Conservation (phyloP, 176 grass and related monocot genomes). For the Pontederia crassipes region DNA sequence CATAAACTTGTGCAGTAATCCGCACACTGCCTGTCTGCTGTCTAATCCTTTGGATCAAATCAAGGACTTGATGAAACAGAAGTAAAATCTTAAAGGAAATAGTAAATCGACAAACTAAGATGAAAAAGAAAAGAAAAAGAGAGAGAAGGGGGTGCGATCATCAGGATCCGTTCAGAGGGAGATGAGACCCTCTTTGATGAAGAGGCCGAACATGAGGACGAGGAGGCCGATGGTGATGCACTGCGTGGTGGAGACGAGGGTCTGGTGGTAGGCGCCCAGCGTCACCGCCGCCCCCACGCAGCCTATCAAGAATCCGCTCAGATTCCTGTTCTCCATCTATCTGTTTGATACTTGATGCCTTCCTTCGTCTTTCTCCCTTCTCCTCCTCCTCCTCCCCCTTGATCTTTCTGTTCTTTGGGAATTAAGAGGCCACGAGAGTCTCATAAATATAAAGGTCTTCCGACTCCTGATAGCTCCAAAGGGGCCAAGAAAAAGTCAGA, state of each 20-base stretch:
- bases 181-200: slow-evolving; percentile 90
- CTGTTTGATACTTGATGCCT: background rate
- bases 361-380: slow-evolving; percentile 2
- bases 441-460: too few species aligned
- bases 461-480: too few species aligned
- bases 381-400: background rate
- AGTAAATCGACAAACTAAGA: too few species aligned
- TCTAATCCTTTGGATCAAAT: too few species aligned
- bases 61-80: too few species aligned
- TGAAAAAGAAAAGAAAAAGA: background rate
- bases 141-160: background rate
- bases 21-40: too few species aligned
- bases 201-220: slow-evolving; percentile 61
- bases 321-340: slow-evolving; percentile 42
- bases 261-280: slow-evolving; percentile 75
- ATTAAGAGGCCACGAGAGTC: too few species aligned
- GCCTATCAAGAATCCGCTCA: slow-evolving; percentile 79
- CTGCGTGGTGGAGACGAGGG: slow-evolving; percentile 59
- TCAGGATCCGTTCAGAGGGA: slow-evolving; percentile 35
- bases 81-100: too few species aligned
- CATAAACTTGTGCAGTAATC: too few species aligned
- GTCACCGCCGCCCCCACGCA: slow-evolving; percentile 69
- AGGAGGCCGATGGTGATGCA: slow-evolving; percentile 58
- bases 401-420: background rate
- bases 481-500: too few species aligned